Conservation (phyloP, 768 basidiomycete species). For the Leccinum olivaceopallidum region DNA sequence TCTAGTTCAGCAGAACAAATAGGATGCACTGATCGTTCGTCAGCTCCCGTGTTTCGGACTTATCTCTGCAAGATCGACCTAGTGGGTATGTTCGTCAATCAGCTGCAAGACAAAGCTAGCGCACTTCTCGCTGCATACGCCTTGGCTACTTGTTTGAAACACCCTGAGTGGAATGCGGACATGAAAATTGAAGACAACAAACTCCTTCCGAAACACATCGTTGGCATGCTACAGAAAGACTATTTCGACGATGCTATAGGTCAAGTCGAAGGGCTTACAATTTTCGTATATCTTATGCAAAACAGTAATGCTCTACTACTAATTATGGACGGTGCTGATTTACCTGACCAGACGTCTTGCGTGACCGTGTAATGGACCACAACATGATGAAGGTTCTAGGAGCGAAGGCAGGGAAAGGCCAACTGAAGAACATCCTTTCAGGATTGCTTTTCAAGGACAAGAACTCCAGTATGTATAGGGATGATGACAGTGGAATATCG, state of each 20-base stretch:
- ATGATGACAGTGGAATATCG: neutral
- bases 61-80: no score
- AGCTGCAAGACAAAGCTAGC: no score
- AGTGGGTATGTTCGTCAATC: no score
- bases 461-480: conserved; percentile 4
- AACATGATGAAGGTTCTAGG: conserved; percentile 19
- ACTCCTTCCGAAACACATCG: conserved; percentile 9
- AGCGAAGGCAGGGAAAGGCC: conserved; percentile 14
- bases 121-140: neutral
- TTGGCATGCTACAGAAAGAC: conserved; percentile 24
- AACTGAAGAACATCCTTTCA: conserved; percentile 19
- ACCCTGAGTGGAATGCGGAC: conserved; percentile 9
- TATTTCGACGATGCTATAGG: conserved; percentile 29
- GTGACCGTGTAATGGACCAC: conserved; percentile 12
- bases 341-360: conserved; percentile 11
- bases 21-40: no score
- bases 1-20: no score
- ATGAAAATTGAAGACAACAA: conserved; percentile 11
- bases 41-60: no score
- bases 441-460: conserved; percentile 22
- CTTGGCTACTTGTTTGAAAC: neutral
- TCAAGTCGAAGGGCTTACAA: conserved; percentile 23
- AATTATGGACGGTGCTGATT: conserved; percentile 1
- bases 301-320: conserved; percentile 11
- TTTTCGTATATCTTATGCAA: conserved; percentile 23